Evolutionary conservation across 2,329 filamentous ascomycete species (phyloP).

Genomic region (Arthrinium phaeospermum): DNA sequence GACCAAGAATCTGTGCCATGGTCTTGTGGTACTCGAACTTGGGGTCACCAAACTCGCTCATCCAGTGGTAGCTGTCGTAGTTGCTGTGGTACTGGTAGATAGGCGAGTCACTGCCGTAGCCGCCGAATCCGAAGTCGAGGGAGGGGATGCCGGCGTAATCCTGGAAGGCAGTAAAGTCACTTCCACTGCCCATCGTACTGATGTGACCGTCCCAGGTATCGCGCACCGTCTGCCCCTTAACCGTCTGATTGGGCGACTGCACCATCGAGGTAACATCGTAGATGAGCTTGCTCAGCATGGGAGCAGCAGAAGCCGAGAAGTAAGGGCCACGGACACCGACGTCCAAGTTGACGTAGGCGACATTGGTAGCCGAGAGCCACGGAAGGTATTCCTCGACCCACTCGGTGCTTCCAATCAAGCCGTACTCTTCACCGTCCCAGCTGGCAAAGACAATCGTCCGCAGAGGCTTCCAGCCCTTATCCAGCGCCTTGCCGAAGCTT

Average conservation of each 20-base stretch:
- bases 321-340: constrained; percentile 69
- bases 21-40: constrained; percentile 70
- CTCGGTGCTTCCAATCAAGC: constrained; percentile 84
- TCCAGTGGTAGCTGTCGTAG: constrained; percentile 91
- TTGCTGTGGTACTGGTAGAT: constrained; percentile 89
- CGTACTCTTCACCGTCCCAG: constrained; percentile 87
- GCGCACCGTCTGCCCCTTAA: constrained; percentile 69
- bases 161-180: constrained; percentile 77
- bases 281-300: constrained; percentile 76
- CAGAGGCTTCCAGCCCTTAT: constrained; percentile 79
- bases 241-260: constrained; percentile 75
- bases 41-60: constrained; percentile 78
- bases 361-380: constrained; percentile 74
- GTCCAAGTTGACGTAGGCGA: constrained; percentile 89
- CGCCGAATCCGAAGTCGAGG: constrained; percentile 66
- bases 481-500: constrained; percentile 72
- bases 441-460: constrained; percentile 90
- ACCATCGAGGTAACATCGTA: constrained; percentile 69
- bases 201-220: constrained; percentile 71
- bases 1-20: constrained; percentile 68
- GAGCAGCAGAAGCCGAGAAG: constrained; percentile 72
- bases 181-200: constrained; percentile 72
- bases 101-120: constrained; percentile 49
- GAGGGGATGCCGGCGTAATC: constrained; percentile 72
- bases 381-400: constrained; percentile 91